A percentile compares a stretch with the other conserved stretches of the same genome.
phyloP scores from a whole-genome alignment of 495 filamentous ascomycete genomes.

The Trichoderma gamsii region DNA sequence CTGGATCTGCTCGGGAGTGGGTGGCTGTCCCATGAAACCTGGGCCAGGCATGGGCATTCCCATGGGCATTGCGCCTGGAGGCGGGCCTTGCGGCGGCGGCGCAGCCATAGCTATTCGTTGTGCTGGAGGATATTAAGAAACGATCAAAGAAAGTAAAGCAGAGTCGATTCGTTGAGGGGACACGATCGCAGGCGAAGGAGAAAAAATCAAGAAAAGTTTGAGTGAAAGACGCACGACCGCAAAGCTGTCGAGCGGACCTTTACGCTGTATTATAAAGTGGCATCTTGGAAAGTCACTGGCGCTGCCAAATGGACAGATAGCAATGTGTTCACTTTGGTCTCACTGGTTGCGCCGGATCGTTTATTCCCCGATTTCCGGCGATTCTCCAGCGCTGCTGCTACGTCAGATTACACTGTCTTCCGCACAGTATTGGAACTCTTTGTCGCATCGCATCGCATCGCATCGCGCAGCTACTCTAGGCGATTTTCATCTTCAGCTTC shows the following conservation, averaged over 20 bases:
- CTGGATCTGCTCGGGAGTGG: conserved; percentile 78
- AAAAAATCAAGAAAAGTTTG: not conserved
- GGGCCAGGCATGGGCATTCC: conserved; percentile 13
- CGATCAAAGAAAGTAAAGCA: not conserved
- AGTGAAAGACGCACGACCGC: not conserved
- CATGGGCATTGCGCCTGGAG: conserved; percentile 10
- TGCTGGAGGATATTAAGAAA: not conserved
- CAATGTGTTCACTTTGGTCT: conserved; percentile 12
- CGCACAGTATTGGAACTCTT: not conserved
- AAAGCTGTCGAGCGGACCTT: not conserved
- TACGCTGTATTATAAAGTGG: conserved; percentile 5
- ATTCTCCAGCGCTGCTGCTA: not conserved
- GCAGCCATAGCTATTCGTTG: conserved; percentile 6
- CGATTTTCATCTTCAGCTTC: not conserved
- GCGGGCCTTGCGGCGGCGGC: conserved; percentile 12
- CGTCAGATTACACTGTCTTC: not conserved
- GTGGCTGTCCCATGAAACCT: conserved; percentile 46
- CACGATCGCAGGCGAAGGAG: not conserved
- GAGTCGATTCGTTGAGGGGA: not conserved
- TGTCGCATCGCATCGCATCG: not conserved
- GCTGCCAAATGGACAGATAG: conserved; percentile 1
- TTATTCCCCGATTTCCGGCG: conserved; percentile 12
- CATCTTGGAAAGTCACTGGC: not conserved
- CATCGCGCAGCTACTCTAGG: not conserved
- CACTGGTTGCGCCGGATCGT: conserved; percentile 7